Conservation (phyloP, 352 stramenopile species). For the Phytophthora citrophthora region DNA sequence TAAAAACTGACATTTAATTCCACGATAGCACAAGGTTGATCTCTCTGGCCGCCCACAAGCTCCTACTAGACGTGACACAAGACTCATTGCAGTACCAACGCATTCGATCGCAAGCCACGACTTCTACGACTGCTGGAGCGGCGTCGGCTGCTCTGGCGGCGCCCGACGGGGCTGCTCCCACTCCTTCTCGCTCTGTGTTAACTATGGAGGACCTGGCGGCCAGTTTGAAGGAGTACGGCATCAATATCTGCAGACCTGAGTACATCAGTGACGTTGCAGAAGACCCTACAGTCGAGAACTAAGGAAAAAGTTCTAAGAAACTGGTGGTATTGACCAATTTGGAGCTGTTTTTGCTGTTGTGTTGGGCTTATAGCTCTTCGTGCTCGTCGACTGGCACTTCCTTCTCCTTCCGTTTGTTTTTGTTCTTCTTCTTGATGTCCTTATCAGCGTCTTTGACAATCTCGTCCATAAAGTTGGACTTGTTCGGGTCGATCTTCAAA, state of each 20-base stretch:
- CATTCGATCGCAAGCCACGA: constrained; percentile 51
- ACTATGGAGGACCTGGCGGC: constrained; percentile 80
- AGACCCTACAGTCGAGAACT: constrained; percentile 24
- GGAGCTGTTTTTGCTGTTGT: neutral
- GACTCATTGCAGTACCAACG: constrained; percentile 84
- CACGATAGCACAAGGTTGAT: constrained; percentile 64
- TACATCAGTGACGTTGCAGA: constrained; percentile 74
- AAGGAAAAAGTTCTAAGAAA: constrained; percentile 2
- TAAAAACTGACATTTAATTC: constrained; percentile 17
- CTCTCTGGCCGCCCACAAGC: constrained; percentile 77
- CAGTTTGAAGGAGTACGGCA: constrained; percentile 81
- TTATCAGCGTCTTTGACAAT: constrained; percentile 35
- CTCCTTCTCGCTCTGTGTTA: constrained; percentile 46
- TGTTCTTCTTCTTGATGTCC: constrained; percentile 27
- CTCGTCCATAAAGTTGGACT: constrained; percentile 68
- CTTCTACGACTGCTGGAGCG: constrained; percentile 5
- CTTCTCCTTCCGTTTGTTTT: constrained; percentile 30
- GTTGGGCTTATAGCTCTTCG: constrained; percentile 34
- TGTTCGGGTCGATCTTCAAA: constrained; percentile 50
- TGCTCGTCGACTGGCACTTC: constrained; percentile 39
- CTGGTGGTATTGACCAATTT: constrained; percentile 9
- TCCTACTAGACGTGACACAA: constrained; percentile 81
- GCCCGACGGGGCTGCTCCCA: constrained; percentile 18
- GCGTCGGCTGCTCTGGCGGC: constrained; percentile 7
- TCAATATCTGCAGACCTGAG: constrained; percentile 83